phyloP scores from a whole-genome alignment of 805 yeast genomes.

The Teunomyces funiuensis region DNA sequence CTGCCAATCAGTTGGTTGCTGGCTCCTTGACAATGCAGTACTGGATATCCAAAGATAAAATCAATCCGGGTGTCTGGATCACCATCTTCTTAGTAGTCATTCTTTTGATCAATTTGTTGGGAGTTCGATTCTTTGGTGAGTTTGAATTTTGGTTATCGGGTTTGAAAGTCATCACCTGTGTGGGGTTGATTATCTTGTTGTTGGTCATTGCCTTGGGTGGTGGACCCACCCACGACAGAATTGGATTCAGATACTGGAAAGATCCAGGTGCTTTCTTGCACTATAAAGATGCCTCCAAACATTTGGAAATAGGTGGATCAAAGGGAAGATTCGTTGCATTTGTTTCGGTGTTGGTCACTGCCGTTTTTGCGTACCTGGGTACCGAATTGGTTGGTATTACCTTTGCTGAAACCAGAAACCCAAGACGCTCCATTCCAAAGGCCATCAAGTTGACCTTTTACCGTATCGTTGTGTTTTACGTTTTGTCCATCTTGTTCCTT shows the following conservation, averaged over 20 bases:
- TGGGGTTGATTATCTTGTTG: conserved; percentile 64
- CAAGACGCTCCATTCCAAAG: conserved; percentile 66
- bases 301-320: conserved; percentile 38
- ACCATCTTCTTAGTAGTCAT: conserved; percentile 46
- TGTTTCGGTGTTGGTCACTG: conserved; percentile 60
- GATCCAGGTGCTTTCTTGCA: conserved; percentile 62
- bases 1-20: conserved; percentile 67
- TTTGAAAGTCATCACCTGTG: conserved; percentile 62
- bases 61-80: conserved; percentile 61
- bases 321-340: conserved; percentile 62
- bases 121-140: conserved; percentile 43
- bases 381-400: conserved; percentile 71
- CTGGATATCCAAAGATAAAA: conserved; percentile 47
- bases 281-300: conserved; percentile 44
- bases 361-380: conserved; percentile 71
- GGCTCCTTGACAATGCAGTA: conserved; percentile 54
- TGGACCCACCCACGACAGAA: conserved; percentile 69
- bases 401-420: conserved; percentile 68
- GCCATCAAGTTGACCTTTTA: conserved; percentile 70
- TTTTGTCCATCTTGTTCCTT: conserved; percentile 58
- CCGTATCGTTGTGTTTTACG: conserved; percentile 62
- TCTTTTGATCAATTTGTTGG: conserved; percentile 42
- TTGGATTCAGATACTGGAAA: conserved; percentile 71
- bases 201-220: conserved; percentile 75
- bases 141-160: conserved; percentile 57